These are phyloP conservation scores for Cystobasidium slooffiae DNA, from an alignment of 1,284 basidiomycete genomes.

Conservation along the genomic window DNA sequence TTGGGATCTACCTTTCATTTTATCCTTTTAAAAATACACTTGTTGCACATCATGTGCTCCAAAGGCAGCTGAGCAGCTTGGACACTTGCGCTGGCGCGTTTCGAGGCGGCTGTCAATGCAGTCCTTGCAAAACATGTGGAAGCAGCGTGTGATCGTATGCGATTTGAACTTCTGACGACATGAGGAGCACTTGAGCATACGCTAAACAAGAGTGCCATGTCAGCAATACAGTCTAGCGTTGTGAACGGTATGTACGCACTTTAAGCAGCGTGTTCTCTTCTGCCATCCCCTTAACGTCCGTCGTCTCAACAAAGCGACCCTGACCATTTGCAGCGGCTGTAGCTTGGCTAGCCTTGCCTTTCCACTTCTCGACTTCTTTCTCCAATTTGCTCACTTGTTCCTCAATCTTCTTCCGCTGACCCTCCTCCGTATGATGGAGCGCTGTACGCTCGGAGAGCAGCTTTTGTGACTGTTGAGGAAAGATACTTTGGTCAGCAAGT, in stretches of 20 bases:
- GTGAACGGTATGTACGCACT: conserved; percentile 59
- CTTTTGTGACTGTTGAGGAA: conserved; percentile 57
- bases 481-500: conserved; percentile 58
- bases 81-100: conserved; percentile 93
- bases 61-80: conserved; percentile 84
- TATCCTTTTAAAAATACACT: conserved; percentile 64
- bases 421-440: conserved; percentile 56
- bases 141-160: conserved; percentile 86
- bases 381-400: conserved; percentile 55
- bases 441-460: conserved; percentile 39
- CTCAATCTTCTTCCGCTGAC: conserved; percentile 54
- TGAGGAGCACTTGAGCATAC: conserved; percentile 86
- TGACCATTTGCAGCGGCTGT: conserved; percentile 45
- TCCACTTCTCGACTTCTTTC: conserved; percentile 57
- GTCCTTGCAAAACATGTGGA: conserved; percentile 69
- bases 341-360: conserved; percentile 59
- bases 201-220: conserved; percentile 60
- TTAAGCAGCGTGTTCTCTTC: conserved; percentile 64
- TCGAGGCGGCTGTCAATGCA: conserved; percentile 85
- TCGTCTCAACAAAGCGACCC: conserved; percentile 43
- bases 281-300: conserved; percentile 51
- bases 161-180: conserved; percentile 83
- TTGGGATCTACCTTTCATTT: not conserved
- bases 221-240: not conserved
- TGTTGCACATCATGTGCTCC: conserved; percentile 83